Percentiles rank a stretch among this genome's conserved stretches.
Evolutionary conservation across 1,139 yeast species (phyloP).

Genomic region (Geotrichum aggregatum): DNA sequence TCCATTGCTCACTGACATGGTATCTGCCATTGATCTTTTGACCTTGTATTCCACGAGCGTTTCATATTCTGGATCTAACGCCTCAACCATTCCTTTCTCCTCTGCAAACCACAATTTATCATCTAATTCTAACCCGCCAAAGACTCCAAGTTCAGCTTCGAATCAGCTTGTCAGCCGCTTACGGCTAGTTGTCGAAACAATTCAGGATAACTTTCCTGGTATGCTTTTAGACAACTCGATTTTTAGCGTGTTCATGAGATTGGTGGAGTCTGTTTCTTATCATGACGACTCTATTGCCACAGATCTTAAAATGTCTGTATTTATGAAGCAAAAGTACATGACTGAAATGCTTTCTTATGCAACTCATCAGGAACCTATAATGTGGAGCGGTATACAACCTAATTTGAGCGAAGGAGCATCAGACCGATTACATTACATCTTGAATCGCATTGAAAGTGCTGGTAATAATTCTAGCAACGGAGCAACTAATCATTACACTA

Average conservation of each 20-base stretch:
- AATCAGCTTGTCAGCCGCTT: conserved; percentile 29
- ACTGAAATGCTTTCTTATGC: conserved; percentile 36
- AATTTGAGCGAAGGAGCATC: conserved; percentile 27
- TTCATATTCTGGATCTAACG: conserved; percentile 19
- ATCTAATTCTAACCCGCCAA: conserved; percentile 6
- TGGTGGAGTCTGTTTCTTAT: conserved; percentile 45
- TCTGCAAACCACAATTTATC: conserved; percentile 19
- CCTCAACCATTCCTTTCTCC: conserved; percentile 19
- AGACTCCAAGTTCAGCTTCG: conserved; percentile 3
- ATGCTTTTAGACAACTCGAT: conserved; percentile 51
- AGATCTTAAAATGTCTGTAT: conserved; percentile 43
- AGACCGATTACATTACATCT: conserved; percentile 28
- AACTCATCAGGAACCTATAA: conserved; percentile 27
- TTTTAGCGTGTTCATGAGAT: conserved; percentile 43
- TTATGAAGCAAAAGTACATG: conserved; percentile 44
- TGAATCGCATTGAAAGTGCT: conserved; percentile 26
- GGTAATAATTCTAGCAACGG: conserved; percentile 16
- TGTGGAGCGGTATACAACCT: conserved; percentile 32
- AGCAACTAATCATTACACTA: conserved; percentile 4
- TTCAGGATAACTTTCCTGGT: conserved; percentile 50
- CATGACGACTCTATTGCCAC: conserved; percentile 48
- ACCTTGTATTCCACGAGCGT: conserved; percentile 42
- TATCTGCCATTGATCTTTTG: conserved; percentile 48
- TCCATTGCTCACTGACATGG: conserved; percentile 64
- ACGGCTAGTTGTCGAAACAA: conserved; percentile 43